phyloP scores from a whole-genome alignment of 139 green algal genomes.

The Chlamydomonas incerta region DNA sequence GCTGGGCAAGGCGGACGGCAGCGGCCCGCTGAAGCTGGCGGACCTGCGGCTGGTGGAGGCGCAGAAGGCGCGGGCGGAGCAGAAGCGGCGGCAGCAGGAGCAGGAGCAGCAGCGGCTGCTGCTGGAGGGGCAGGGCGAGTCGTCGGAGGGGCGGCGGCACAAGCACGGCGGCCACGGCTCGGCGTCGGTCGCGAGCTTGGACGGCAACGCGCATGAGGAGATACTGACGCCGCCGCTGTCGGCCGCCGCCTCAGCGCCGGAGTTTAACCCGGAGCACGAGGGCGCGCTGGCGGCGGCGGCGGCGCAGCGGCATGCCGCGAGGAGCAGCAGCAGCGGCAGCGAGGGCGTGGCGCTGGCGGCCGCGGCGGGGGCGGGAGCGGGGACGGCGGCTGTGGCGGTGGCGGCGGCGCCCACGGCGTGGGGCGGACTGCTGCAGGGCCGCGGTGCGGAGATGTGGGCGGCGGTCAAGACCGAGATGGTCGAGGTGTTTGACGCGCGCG shows the following conservation, averaged over 20 bases:
- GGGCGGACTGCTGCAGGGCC: not conserved
- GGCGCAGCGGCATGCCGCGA: not conserved
- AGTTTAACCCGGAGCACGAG: not conserved
- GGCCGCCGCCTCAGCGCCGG: not conserved
- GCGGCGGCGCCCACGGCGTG: not conserved
- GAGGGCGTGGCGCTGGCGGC: too few relatives aligned
- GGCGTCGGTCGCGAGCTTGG: not conserved
- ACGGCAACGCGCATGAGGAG: not conserved
- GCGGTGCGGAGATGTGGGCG: too few relatives aligned
- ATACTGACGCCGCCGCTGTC: not conserved
- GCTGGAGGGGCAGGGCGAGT: too few relatives aligned
- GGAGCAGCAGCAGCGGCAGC: too few relatives aligned
- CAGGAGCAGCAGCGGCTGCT: too few relatives aligned
- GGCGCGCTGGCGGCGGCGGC: not conserved
- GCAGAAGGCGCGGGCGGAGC: too few relatives aligned
- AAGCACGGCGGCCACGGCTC: too few relatives aligned
- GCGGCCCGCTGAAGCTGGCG: too few relatives aligned
- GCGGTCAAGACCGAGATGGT: not conserved
- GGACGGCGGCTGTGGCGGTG: not conserved
- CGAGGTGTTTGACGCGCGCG: conserved; percentile 33
- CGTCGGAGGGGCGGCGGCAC: too few relatives aligned
- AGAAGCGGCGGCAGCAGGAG: too few relatives aligned
- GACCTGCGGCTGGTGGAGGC: too few relatives aligned
- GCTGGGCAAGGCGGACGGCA: too few relatives aligned
- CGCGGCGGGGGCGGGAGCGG: not conserved